Base-by-base conservation (phyloP, 768 basidiomycete genomes). In the Lactarius sp. region DNA sequence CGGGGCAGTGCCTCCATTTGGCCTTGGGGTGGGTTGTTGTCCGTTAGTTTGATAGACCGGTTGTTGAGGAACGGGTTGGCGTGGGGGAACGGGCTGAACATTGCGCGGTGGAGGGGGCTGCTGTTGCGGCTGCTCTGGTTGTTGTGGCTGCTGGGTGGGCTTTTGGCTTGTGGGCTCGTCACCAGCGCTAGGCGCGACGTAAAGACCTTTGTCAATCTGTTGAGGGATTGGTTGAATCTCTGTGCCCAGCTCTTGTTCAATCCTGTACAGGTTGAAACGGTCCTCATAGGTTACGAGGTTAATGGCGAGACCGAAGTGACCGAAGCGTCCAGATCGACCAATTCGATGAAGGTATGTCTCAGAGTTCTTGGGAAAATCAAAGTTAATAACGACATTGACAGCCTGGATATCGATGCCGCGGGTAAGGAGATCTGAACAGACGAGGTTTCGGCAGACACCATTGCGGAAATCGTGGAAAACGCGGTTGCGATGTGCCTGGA, bases 401-500 rank as follows among this genome's bases (percentile, higher is more conserved):
- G 96, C 97, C 78, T 98, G 97, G 73, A 99, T 99, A 76, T 99
- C 96, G 75, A 99, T 99, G 78, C 96, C 96, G 69, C 96, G 92
- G 27, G 96, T 99, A 72, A 99, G 87, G 67, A 99, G 86, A 77
- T 99, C 96, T 57, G 86, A 88, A 79, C 96, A 99, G 73, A 99
- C 96, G 68, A 99, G 87, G 79, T 99, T 99, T 70, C 96, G 88
- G 81, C 96, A 98, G 52, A 94, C 93, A 67, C 96, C 96, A 72
- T 92, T 93, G 68, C 97, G 88, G 86, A 99, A 99, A 77, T 98
- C 96, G 80, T 99, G 96, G 85, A 99, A 99, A 69, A 99, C 96
- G 73, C 96, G 92, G 77, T 99, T 99, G 65, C 96, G 93, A 77
- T 98, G 94, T 37, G 90, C 88, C 78, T 99, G 96, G 14, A 98